A percentile compares a stretch with the other conserved stretches of the same genome.
phyloP scores from a whole-genome alignment of 192 early-diverging fungal species.

The Chytriomyces confervae region DNA sequence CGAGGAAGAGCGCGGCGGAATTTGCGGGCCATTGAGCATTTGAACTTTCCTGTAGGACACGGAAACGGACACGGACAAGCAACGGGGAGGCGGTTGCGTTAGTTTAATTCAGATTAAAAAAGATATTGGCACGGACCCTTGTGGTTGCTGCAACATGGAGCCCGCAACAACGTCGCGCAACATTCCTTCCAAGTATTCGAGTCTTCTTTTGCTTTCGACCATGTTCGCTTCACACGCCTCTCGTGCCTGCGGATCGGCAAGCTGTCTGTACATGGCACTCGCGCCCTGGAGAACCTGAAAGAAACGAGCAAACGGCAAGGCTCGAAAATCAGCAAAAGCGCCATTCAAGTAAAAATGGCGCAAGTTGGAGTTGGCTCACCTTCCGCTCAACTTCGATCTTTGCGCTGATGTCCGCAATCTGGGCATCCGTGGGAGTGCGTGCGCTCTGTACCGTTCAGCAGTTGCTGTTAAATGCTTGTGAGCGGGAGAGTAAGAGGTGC shows the following conservation, averaged over 20 bases:
- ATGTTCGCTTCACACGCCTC: constrained; percentile 51
- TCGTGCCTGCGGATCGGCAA: constrained; percentile 22
- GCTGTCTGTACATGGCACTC: constrained; percentile 17
- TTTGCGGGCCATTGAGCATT: not conserved
- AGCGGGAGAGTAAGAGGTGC: no score
- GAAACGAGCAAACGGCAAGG: no score
- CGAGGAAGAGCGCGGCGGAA: not conserved
- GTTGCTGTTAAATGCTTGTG: no score
- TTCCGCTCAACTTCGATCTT: constrained; percentile 78
- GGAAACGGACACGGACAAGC: no score
- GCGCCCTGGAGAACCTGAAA: constrained; percentile 14
- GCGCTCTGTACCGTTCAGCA: not conserved
- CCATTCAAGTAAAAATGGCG: no score
- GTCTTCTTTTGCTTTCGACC: constrained; percentile 35
- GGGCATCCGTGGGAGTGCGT: not conserved
- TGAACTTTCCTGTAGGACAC: no score
- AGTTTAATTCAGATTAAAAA: no score
- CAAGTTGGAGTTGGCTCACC: constrained; percentile 33
- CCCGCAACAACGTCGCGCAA: constrained; percentile 19
- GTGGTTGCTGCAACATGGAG: not conserved
- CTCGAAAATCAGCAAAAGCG: no score
- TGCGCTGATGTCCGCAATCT: constrained; percentile 70
- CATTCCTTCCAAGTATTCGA: constrained; percentile 44
- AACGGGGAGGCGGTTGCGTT: no score
- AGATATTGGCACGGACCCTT: no score